Evolutionary conservation across 768 basidiomycete species (phyloP), one percentile per base, ranked within the genome.

Genomic region (Coprinopsis cinerea): DNA sequence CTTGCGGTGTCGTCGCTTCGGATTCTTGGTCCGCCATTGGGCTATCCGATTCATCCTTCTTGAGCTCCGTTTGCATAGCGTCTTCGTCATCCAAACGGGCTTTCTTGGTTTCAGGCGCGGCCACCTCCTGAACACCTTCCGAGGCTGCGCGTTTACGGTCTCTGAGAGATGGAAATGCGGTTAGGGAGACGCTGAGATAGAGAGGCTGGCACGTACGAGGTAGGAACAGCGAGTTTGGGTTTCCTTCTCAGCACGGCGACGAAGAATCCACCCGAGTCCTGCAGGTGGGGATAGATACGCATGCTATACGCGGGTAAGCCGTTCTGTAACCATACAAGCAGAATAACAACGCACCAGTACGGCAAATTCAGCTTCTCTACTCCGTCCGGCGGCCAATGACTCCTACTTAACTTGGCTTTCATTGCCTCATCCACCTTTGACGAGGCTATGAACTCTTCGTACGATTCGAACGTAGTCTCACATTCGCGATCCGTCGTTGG

Each of bases 241-340:
- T 69, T 78, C 59, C 75, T 79, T 61, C 86, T 77, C 28, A 97
- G 65, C 0, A 96, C 87, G 10, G 92, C 92, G n/a, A 99, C 83
- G 61, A 96, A 99, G 69, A 99, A 99, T 0, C 93, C 96, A 2
- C 96, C 96, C 0, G 93, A 91, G 60, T 99, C 89, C 66, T 98
- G 96, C 7, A 96, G 70, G 63, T 98, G 94, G 1, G 96, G 94
- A 61, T 95, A 89, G 54, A 98, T 81, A 32, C 96, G 79, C 64
- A 97, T 68, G 57, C 93, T 96, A 43, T 15, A 47, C n/a, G n/a
- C n/a, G n/a, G 20, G 20, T 10, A 4, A n/a, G 24, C 28, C 18
- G 13, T 30, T 15, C 49, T 9, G 44, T 13, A 36, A 24, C 34
- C 34, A 27, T 32, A 40, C 0, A 43, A n/a, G 28, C 37, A 25